phyloP scores from a whole-genome alignment of 1,284 basidiomycete species.

The Ceratobasidium sp. region DNA sequence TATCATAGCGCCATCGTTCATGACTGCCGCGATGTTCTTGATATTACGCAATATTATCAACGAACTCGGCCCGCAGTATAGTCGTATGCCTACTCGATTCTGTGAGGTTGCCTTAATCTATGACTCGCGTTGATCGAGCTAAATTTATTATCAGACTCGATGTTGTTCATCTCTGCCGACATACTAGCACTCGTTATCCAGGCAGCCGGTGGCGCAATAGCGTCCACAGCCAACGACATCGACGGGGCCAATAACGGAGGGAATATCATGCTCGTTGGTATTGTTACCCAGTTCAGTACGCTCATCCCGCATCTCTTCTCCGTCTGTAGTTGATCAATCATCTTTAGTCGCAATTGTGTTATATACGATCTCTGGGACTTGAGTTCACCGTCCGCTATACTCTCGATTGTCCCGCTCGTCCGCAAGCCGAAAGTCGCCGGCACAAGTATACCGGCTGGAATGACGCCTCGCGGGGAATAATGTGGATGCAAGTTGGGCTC shows the following conservation, averaged over 20 bases:
- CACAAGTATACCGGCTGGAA: slow-evolving; percentile 26
- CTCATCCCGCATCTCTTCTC: background rate
- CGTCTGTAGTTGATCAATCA: background rate
- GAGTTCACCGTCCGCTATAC: slow-evolving; percentile 45
- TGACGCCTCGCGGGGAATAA: slow-evolving; percentile 3
- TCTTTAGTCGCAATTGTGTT: slow-evolving; percentile 45
- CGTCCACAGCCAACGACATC: slow-evolving; percentile 40
- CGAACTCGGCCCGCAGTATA: slow-evolving; percentile 48
- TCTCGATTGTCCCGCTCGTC: slow-evolving; percentile 38
- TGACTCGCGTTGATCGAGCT: background rate
- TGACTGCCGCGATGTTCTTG: slow-evolving; percentile 41
- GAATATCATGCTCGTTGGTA: slow-evolving; percentile 45
- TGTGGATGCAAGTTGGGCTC: slow-evolving; percentile 37
- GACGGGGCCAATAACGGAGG: slow-evolving; percentile 39
- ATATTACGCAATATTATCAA: slow-evolving; percentile 49
- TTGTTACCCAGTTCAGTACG: slow-evolving; percentile 45
- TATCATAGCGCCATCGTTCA: slow-evolving; percentile 35
- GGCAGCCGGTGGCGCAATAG: slow-evolving; percentile 51
- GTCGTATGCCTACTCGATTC: slow-evolving; percentile 46
- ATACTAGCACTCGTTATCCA: slow-evolving; percentile 51
- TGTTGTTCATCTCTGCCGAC: slow-evolving; percentile 50
- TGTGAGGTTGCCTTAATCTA: slow-evolving; percentile 35
- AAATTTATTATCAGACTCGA: slow-evolving; percentile 46
- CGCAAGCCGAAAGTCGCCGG: slow-evolving; percentile 38
- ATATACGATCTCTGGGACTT: slow-evolving; percentile 44